phyloP scores from a whole-genome alignment of 345 rosid genomes.

The Kandelia obovata region DNA sequence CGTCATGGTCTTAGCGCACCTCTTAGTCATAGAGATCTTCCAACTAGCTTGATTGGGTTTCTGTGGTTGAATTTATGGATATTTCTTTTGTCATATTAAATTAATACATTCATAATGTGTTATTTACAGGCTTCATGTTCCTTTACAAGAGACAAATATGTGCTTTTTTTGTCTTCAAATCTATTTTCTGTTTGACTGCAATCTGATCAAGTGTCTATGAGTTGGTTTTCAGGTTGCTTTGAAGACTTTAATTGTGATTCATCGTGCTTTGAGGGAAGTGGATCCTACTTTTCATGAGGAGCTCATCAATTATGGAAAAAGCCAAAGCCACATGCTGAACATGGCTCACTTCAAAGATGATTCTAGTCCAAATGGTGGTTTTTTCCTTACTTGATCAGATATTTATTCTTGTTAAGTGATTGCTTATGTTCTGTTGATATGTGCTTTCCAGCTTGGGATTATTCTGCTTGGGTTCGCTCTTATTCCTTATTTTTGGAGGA shows the following conservation, averaged over 20 bases:
- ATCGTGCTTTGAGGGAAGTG: constrained; percentile 97
- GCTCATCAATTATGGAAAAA: constrained; percentile 86
- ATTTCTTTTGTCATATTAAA: too few relatives aligned
- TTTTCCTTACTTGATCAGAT: constrained; percentile 3
- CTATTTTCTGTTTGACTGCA: too few relatives aligned
- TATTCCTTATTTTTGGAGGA: constrained; percentile 96
- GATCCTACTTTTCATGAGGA: constrained; percentile 97
- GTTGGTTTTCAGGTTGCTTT: constrained; percentile 68
- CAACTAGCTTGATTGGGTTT: too few relatives aligned
- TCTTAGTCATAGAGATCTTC: too few relatives aligned
- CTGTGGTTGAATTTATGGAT: too few relatives aligned
- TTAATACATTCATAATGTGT: too few relatives aligned
- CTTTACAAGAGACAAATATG: too few relatives aligned
- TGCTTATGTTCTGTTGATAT: constrained; percentile 14
- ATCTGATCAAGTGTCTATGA: neutral
- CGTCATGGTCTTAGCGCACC: too few relatives aligned
- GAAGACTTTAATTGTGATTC: constrained; percentile 86
- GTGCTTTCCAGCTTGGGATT: constrained; percentile 76
- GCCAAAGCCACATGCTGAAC: constrained; percentile 90
- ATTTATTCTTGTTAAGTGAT: constrained; percentile 12
- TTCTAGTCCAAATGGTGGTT: constrained; percentile 85
- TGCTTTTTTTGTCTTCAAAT: too few relatives aligned
- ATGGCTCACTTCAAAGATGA: constrained; percentile 98
- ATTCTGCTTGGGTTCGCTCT: constrained; percentile 89
- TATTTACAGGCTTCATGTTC: too few relatives aligned